These are phyloP conservation scores for Globisporangium irregulare DNA, from an alignment of 352 stramenopile genomes.

Conservation along the genomic window DNA sequence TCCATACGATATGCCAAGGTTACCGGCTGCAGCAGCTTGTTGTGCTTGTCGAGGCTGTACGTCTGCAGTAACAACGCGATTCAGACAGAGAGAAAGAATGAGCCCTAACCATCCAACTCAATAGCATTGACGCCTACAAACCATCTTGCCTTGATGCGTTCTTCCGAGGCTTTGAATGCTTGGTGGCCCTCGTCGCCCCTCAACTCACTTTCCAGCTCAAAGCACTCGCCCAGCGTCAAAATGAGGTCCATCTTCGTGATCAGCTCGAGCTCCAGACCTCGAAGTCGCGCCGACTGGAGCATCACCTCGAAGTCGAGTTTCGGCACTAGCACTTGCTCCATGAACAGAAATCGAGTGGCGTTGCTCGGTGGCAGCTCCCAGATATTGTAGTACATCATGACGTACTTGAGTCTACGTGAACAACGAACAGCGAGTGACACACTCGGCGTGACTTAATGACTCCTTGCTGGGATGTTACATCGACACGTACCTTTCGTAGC, in stretches of 20 bases:
- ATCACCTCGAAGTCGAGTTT: slow-evolving; percentile 74
- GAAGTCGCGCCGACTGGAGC: slow-evolving; percentile 50
- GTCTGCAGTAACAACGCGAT: slow-evolving; percentile 16
- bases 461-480: no score
- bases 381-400: slow-evolving; percentile 81
- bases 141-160: slow-evolving; percentile 32
- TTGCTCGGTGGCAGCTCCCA: slow-evolving; percentile 88
- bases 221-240: slow-evolving; percentile 74
- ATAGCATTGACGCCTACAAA: not conserved
- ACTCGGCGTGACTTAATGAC: not conserved
- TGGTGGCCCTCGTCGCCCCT: slow-evolving; percentile 40
- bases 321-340: slow-evolving; percentile 84
- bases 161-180: slow-evolving; percentile 43
- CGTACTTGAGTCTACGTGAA: slow-evolving; percentile 45
- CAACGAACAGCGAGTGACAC: not conserved
- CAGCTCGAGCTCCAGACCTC: slow-evolving; percentile 72
- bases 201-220: slow-evolving; percentile 74
- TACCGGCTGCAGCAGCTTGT: slow-evolving; percentile 31
- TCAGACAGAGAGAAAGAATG: not conserved
- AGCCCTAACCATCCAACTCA: not conserved
- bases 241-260: slow-evolving; percentile 89
- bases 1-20: not conserved
- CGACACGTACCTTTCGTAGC: slow-evolving; percentile 43
- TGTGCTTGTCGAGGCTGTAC: slow-evolving; percentile 30
- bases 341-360: slow-evolving; percentile 67